A percentile compares a stretch with the other conserved stretches of the same genome.
Conservation (phyloP, 176 grass and related monocot genomes). For the Juncus effusus region DNA sequence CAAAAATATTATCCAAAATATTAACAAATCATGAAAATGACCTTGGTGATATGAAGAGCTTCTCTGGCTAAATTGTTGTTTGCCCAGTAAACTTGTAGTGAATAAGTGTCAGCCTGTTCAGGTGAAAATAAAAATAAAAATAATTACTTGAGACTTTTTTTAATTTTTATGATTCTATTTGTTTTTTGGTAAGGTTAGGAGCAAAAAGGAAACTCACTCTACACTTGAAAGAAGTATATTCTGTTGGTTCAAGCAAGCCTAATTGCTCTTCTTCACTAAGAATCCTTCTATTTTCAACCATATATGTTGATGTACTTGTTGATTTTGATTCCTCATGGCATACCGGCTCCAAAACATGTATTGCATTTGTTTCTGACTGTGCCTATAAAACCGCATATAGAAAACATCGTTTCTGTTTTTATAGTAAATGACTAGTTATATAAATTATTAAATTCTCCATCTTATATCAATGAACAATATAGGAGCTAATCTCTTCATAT, state of each 20-base stretch:
- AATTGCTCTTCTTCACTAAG: constrained; percentile 14
- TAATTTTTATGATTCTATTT: too few relatives aligned
- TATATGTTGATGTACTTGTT: background rate
- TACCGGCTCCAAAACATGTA: constrained; percentile 3
- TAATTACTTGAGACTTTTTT: background rate
- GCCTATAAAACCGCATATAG: background rate
- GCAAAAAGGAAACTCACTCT: constrained; percentile 15
- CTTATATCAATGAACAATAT: too few relatives aligned
- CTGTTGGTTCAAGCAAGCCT: background rate
- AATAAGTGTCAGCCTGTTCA: background rate
- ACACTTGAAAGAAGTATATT: background rate
- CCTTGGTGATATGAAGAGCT: constrained; percentile 19
- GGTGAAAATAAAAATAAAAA: background rate
- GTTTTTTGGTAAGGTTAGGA: too few relatives aligned
- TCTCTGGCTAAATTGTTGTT: constrained; percentile 13
- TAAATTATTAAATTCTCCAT: too few relatives aligned
- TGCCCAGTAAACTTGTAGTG: constrained; percentile 10
- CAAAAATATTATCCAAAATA: too few relatives aligned
- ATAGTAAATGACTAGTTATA: too few relatives aligned
- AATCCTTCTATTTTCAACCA: constrained; percentile 14
- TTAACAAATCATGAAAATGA: background rate
- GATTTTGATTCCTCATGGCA: background rate
- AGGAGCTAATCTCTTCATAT: too few relatives aligned
- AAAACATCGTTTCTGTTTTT: too few relatives aligned
- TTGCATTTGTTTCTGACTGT: background rate